These are phyloP conservation scores for Durio zibethinus DNA, from an alignment of 345 rosid genomes.

Conservation along the genomic window DNA sequence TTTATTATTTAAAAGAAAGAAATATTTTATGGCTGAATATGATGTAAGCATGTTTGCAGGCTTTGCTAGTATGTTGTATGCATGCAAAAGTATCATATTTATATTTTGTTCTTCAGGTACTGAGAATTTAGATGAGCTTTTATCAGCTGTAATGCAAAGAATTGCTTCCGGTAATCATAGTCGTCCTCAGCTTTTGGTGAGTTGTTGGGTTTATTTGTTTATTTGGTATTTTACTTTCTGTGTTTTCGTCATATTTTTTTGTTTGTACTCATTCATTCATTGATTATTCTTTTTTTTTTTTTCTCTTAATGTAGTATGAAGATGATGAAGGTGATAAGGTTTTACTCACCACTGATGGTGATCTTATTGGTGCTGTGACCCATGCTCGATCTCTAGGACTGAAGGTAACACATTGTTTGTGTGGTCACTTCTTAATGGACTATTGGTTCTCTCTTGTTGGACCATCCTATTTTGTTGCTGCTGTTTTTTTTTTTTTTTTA, in stretches of 20 bases:
- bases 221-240: constrained; percentile 3
- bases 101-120: constrained; percentile 29
- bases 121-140: constrained; percentile 75
- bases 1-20: background rate
- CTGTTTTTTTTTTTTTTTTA: background rate
- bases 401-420: constrained; percentile 43
- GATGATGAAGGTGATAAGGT: constrained; percentile 97
- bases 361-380: constrained; percentile 65
- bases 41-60: background rate
- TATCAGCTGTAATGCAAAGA: constrained; percentile 63
- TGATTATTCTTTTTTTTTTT: background rate
- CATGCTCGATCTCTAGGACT: constrained; percentile 63
- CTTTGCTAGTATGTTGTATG: background rate
- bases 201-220: constrained; percentile 16
- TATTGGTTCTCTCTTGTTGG: background rate
- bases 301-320: constrained; percentile 45
- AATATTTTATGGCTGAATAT: background rate
- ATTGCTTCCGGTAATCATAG: constrained; percentile 42
- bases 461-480: background rate
- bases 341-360: constrained; percentile 63
- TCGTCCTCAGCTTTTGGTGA: constrained; percentile 70
- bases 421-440: background rate
- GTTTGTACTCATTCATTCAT: background rate
- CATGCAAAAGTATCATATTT: background rate
- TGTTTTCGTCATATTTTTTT: background rate